Conservation (phyloP, 768 basidiomycete species). For the Boletus edulis region DNA sequence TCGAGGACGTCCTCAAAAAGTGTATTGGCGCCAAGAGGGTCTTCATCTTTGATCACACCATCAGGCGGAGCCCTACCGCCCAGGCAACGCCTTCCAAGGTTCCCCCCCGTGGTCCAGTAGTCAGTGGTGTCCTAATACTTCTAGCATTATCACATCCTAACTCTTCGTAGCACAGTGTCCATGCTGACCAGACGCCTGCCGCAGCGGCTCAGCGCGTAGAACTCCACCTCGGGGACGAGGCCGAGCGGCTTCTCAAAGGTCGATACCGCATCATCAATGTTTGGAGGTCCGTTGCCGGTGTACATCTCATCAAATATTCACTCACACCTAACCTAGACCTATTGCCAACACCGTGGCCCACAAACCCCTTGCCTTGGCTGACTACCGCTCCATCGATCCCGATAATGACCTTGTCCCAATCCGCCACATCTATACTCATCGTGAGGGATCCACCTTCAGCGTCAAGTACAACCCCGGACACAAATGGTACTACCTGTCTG, state of each 20-base stretch:
- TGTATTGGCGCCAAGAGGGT: constrained; percentile 38
- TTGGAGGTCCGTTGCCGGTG: constrained; percentile 33
- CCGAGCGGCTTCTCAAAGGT: constrained; percentile 38
- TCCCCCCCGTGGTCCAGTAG: constrained; percentile 32
- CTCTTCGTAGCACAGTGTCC: constrained; percentile 34
- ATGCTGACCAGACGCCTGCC: constrained; percentile 44
- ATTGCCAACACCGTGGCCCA: constrained; percentile 39
- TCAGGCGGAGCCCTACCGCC: constrained; percentile 26
- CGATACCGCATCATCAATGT: constrained; percentile 47
- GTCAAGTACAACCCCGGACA: constrained; percentile 37
- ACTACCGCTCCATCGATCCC: constrained; percentile 38
- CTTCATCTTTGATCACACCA: constrained; percentile 46
- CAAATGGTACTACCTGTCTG: constrained; percentile 39
- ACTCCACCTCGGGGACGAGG: constrained; percentile 39
- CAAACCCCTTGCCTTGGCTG: constrained; percentile 40
- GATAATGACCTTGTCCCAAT: constrained; percentile 36
- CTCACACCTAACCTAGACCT: constrained; percentile 22
- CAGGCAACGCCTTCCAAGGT: neutral
- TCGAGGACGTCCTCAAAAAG: constrained; percentile 40
- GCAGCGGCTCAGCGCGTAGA: constrained; percentile 38
- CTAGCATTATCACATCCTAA: neutral
- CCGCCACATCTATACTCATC: constrained; percentile 35
- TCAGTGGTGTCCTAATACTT: constrained; percentile 13
- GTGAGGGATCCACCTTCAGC: constrained; percentile 35
- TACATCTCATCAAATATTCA: neutral